phyloP scores from a whole-genome alignment of 495 filamentous ascomycete species.

The Staphylotrichum tortipilum region DNA sequence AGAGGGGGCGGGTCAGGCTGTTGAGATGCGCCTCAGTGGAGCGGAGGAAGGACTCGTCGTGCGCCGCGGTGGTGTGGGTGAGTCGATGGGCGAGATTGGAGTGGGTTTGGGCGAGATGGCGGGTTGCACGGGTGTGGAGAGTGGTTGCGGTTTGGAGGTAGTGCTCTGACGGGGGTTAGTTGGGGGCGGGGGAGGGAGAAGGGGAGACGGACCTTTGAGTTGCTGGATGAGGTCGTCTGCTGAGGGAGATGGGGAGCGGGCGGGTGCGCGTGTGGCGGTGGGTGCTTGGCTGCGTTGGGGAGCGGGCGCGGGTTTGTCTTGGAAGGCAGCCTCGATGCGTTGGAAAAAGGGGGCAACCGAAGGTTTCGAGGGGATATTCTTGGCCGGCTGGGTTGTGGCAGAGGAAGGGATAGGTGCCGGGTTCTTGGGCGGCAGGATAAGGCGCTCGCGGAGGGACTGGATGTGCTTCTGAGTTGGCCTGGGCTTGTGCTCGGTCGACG shows the following conservation, averaged over 20 bases:
- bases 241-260: constrained; percentile 1
- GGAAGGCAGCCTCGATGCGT: constrained; percentile 12
- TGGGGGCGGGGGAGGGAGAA: neutral
- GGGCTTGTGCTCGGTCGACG: neutral
- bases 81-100: constrained; percentile 10
- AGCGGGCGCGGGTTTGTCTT: neutral
- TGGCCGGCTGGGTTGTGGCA: neutral
- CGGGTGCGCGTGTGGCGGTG: neutral
- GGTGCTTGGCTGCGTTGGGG: neutral
- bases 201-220: constrained; percentile 11
- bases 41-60: constrained; percentile 14
- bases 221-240: constrained; percentile 13
- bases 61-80: neutral
- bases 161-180: constrained; percentile 6
- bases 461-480: neutral
- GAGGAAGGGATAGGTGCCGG: neutral
- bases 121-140: constrained; percentile 10
- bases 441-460: constrained; percentile 8
- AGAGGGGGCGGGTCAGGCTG: constrained; percentile 7
- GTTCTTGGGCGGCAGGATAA: neutral
- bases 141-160: constrained; percentile 11
- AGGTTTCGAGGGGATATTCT: neutral
- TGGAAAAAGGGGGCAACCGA: constrained; percentile 11
- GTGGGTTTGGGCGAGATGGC: constrained; percentile 16
- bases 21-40: constrained; percentile 7